phyloP scores from a whole-genome alignment of 768 basidiomycete genomes.

The Gautieria morchelliformis region DNA sequence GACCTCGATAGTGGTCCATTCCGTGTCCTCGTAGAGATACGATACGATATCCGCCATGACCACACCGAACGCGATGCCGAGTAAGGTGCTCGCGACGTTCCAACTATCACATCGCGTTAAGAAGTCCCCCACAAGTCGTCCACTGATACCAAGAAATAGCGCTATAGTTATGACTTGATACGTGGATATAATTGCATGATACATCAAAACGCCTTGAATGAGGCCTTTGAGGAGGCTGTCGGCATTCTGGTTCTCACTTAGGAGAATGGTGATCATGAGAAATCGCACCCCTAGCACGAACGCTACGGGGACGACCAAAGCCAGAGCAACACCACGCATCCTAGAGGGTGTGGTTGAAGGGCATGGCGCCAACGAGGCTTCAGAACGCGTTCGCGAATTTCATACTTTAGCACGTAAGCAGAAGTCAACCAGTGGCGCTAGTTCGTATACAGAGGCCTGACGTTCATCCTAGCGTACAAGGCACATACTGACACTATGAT shows the following conservation, averaged over 20 bases:
- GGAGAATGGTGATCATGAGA: not conserved
- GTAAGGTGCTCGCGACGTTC: conserved; percentile 47
- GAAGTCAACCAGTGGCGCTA: too few relatives aligned
- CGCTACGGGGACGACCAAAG: not conserved
- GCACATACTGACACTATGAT: not conserved
- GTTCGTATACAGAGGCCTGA: too few relatives aligned
- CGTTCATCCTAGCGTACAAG: not conserved
- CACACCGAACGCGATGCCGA: conserved; percentile 61
- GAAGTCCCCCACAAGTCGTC: conserved; percentile 60
- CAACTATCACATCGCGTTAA: conserved; percentile 40
- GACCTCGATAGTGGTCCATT: conserved; percentile 3
- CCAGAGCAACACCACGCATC: conserved; percentile 1
- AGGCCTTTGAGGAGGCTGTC: conserved; percentile 49
- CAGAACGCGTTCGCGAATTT: not conserved
- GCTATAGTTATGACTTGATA: conserved; percentile 43
- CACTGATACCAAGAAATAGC: conserved; percentile 47
- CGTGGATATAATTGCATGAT: conserved; percentile 46
- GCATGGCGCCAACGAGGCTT: not conserved
- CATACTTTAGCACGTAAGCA: not conserved
- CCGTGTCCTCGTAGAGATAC: conserved; percentile 47
- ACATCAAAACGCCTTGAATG: conserved; percentile 68
- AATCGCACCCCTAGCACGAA: not conserved
- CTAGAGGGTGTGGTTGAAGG: not conserved
- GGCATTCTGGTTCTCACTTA: conserved; percentile 2
- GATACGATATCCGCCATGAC: conserved; percentile 64